Conservation (phyloP, 2,329 filamentous ascomycete genomes). For the Monilinia fructicola region DNA sequence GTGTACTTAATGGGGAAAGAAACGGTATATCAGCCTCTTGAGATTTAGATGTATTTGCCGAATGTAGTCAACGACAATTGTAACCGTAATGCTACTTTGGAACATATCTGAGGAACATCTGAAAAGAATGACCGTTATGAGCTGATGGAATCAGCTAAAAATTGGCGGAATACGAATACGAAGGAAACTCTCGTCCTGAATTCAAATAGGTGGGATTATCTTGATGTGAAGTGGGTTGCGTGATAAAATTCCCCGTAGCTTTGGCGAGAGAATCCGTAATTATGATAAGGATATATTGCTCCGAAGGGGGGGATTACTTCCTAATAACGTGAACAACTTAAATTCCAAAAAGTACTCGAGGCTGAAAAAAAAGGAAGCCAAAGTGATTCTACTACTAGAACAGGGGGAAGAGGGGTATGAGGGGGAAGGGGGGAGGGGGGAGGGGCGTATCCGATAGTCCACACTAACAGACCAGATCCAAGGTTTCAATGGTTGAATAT, state of each 20-base stretch:
- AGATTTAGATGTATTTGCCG: neutral
- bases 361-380: neutral
- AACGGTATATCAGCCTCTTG: slow-evolving; percentile 1
- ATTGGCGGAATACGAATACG: neutral
- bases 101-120: neutral
- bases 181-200: neutral
- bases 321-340: neutral
- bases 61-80: neutral
- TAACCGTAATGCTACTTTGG: neutral
- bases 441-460: too few relatives aligned
- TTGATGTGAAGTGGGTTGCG: neutral
- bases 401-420: too few relatives aligned
- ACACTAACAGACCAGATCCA: too few relatives aligned
- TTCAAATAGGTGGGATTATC: neutral
- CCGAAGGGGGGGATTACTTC: neutral
- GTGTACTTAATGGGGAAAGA: neutral
- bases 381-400: neutral
- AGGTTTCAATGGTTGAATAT: too few relatives aligned
- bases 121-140: neutral
- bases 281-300: neutral
- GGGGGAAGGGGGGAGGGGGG: too few relatives aligned
- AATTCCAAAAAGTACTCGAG: neutral
- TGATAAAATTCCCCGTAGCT: neutral
- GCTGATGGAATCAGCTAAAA: neutral
- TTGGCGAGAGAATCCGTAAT: neutral